Base-by-base conservation (phyloP, 83 land plant genomes). In the Thuja plicata region DNA sequence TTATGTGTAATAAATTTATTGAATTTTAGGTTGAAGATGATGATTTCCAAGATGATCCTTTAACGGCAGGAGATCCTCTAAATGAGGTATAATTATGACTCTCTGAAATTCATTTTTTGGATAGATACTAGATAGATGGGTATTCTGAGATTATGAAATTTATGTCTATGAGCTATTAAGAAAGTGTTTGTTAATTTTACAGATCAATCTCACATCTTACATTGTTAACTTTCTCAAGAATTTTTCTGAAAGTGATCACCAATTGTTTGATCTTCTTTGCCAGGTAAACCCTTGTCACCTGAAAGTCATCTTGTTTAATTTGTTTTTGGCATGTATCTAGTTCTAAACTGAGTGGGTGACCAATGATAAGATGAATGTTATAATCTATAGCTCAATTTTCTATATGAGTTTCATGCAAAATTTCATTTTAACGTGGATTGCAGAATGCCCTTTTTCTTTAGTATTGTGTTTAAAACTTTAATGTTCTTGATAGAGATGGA, bases 61-160 rank as follows among this genome's bases (percentile, higher is more conserved):
- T 92, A 34, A 91, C 91, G 45, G 87, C 90, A 43, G 82, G 88
- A 77, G 99, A 97, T 90, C 97, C 99, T 9, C 94, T 97, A 30
- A 96, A 96, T 91, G 94, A 96, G 98, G 99, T 97, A 62, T 5
- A 35, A 7, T 54, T 71, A 55, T 46, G 60, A 79, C 46, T 35
- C 50, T 71, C 35, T 32, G 2, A 79, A 45, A 15, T 21, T 37
- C 55, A 5, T 52, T 86, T 37, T 48, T 34, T 10, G 1, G 37
- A 46, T 89, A 24, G 19, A 19, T 88, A 37, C 41, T 45, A 11
- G 46, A 30, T 66, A n/a, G 88, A 17, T 12, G 89, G 46, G 48
- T 50, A 85, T 5, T 45, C n/a, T 27, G 54, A n/a, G 30, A 82
- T 11, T 9, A 24, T n/a, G 55, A 13, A 46, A 27, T 83, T 83